Conservation (phyloP, 2,329 filamentous ascomycete genomes). For the Sporothrix brasiliensis region DNA sequence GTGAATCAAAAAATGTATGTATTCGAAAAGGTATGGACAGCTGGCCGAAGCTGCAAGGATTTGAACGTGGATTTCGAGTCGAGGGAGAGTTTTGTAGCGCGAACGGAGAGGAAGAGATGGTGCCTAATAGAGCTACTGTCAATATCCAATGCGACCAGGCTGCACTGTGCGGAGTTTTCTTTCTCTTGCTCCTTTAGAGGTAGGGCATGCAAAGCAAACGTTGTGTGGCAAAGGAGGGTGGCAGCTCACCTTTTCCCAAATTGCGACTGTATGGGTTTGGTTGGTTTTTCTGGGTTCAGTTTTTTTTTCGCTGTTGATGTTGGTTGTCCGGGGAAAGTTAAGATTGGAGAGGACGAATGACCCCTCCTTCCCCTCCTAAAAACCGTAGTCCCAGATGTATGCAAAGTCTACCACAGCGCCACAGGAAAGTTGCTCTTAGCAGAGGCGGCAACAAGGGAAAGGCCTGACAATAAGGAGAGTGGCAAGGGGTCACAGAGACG, state of each 20-base stretch:
- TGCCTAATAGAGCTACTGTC: constrained; percentile 19
- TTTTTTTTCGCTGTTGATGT: constrained; percentile 29
- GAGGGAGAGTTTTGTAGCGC: background rate
- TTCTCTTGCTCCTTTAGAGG: background rate
- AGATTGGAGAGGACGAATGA: constrained; percentile 25
- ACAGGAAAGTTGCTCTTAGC: constrained; percentile 6
- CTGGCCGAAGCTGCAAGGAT: constrained; percentile 12
- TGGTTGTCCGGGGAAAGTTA: constrained; percentile 34
- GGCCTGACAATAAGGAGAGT: background rate
- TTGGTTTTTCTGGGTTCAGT: constrained; percentile 20
- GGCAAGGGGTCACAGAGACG: background rate
- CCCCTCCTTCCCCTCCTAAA: constrained; percentile 34
- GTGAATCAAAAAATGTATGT: background rate
- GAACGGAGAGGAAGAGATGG: background rate
- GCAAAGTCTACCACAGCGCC: constrained; percentile 13
- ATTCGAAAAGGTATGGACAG: background rate
- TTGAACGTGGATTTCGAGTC: background rate
- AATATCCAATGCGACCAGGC: constrained; percentile 25
- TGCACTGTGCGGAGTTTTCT: background rate
- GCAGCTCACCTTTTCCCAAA: constrained; percentile 17
- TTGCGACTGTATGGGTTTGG: constrained; percentile 19
- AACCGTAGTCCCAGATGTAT: constrained; percentile 4
- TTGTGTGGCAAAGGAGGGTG: background rate
- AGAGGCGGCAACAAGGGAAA: background rate
- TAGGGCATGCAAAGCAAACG: constrained; percentile 1